Conservation (phyloP, 495 filamentous ascomycete species). For the Oidiodendron maius region DNA sequence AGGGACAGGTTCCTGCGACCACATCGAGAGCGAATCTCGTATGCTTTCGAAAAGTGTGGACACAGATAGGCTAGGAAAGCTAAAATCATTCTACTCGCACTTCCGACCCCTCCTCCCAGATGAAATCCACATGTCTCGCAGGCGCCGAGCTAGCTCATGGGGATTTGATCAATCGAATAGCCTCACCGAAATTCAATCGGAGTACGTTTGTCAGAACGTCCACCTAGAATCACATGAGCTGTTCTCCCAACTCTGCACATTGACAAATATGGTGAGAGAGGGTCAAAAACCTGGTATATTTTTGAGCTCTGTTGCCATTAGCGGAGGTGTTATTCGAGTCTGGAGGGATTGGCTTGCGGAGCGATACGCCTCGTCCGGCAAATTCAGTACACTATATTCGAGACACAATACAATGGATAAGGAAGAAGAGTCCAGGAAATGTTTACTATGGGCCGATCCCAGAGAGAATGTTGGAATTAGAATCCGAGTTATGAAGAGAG, state of each 20-base stretch:
- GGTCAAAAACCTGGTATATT: conserved; percentile 54
- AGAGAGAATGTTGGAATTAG: conserved; percentile 50
- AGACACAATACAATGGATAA: conserved; percentile 3
- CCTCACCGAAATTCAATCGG: conserved; percentile 18
- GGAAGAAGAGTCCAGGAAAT: conserved; percentile 2
- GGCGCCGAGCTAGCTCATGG: conserved; percentile 17
- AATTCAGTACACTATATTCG: conserved; percentile 11
- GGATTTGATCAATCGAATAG: conserved; percentile 22
- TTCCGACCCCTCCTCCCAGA: conserved; percentile 11
- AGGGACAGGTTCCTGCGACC: conserved; percentile 23
- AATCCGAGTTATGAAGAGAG: conserved; percentile 42
- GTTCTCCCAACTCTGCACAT: conserved; percentile 65
- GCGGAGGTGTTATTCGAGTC: conserved; percentile 58
- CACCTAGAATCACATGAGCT: conserved; percentile 60
- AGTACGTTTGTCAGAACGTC: conserved; percentile 49
- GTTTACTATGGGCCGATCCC: conserved; percentile 54
- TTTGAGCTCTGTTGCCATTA: conserved; percentile 52
- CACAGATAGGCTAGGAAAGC: conserved; percentile 34
- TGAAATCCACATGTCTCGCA: not conserved
- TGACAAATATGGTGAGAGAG: conserved; percentile 62
- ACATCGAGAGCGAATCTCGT: conserved; percentile 26
- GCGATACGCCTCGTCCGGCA: conserved; percentile 7
- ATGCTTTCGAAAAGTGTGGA: conserved; percentile 19
- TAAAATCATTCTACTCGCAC: conserved; percentile 27
- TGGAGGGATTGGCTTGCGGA: conserved; percentile 65